Conservation (phyloP, 2,329 filamentous ascomycete species). For the Ceratocystis huliohia region DNA sequence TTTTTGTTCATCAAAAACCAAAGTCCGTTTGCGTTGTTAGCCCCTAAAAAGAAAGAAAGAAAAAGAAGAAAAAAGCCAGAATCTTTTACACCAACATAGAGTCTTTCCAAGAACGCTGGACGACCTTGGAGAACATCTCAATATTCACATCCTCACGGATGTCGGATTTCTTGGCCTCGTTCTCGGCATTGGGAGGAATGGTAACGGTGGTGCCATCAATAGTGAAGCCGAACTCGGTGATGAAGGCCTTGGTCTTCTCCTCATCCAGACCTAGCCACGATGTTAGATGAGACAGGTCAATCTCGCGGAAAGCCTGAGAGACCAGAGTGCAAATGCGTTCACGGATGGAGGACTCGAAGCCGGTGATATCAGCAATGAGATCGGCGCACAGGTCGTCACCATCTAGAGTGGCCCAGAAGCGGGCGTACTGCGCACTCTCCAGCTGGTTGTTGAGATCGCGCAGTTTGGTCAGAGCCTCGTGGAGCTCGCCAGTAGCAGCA, state of each 20-base stretch:
- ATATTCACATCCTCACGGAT: conserved; percentile 92
- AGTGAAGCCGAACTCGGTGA: conserved; percentile 74
- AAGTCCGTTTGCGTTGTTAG: conserved; percentile 8
- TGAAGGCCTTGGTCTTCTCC: conserved; percentile 60
- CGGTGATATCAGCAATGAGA: conserved; percentile 81
- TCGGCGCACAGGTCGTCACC: conserved; percentile 93
- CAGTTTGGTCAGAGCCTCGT: conserved; percentile 84
- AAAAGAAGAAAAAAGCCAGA: conserved; percentile 4
- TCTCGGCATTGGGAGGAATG: conserved; percentile 88
- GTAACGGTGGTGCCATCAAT: conserved; percentile 57
- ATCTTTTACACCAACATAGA: conserved; percentile 18
- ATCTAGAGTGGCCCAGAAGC: conserved; percentile 89
- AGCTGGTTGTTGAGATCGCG: conserved; percentile 74
- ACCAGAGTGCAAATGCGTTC: conserved; percentile 80
- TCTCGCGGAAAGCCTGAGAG: conserved; percentile 64
- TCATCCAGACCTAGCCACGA: conserved; percentile 62
- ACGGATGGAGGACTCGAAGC: conserved; percentile 89
- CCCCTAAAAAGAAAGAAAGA: conserved; percentile 17
- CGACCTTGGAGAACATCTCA: conserved; percentile 68
- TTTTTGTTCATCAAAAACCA: conserved; percentile 13
- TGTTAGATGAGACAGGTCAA: conserved; percentile 55
- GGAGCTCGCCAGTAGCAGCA: conserved; percentile 54
- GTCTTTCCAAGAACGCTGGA: conserved; percentile 77
- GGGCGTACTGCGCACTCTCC: conserved; percentile 75
- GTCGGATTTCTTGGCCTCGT: conserved; percentile 90